Evolutionary conservation across 1,139 yeast species (phyloP), one percentile per base, ranked within the genome.

Genomic region (Trichomonascaceae sp.): DNA sequence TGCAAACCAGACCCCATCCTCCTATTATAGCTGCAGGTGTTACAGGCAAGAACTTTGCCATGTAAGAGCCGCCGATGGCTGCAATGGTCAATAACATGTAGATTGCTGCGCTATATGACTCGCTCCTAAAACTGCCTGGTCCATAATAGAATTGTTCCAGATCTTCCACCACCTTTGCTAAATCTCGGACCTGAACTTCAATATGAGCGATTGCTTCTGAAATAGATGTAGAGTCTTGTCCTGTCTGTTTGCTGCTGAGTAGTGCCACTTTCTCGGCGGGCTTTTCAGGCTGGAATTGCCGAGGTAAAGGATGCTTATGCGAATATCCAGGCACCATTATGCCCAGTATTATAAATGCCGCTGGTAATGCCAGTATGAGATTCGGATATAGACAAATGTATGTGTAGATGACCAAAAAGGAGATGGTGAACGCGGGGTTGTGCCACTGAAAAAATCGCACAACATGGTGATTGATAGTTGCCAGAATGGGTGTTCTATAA

Each of bases 111-210:
- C 95, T 82, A 24, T 76, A 69, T 53, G 80, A 74, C 63, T 88
- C 96, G 67, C 88, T 85, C 55, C 77, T 77, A 65, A 89, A 89
- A 3, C 86, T 85, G 12, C 88, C 88, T 4, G 85, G 78, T 15
- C 85, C 85, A 60, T 73, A 77, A 62, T 83, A 74, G 55, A 83
- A 78, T 18, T 70, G 70, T 55, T 87, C 91, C 2, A 80, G 70
- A 17, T 73, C 68, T 24, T 84, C 84, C 51, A 82, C 70, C 0
- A 76, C 67, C 27, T 74, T 70, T 32, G 87, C 75, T 3, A 85
- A 58, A 52, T 81, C 81, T 0, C 85, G 73, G 20, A 90, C 80
- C 45, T 82, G 70, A 55, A 83, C 82, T 62, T 85, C 90, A 43
- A 84, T 71, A 59, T 83, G 85, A 53, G 83, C 73, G 77, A 84